Conservation (phyloP, 192 early-diverging fungal genomes). For the Linnemannia schmuckeri region DNA sequence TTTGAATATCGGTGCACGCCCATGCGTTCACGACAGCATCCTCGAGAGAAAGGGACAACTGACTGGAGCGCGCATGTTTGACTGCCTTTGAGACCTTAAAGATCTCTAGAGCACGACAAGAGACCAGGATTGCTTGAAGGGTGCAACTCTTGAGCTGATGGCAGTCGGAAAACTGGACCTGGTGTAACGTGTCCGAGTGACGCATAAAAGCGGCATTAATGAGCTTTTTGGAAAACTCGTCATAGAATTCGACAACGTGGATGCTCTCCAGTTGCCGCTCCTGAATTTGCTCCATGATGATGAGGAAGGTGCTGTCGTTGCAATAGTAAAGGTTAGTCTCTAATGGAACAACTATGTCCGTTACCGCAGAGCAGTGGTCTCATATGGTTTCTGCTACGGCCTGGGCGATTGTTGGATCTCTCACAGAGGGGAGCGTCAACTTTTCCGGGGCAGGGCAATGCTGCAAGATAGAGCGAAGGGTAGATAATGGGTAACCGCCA, state of each 20-base stretch:
- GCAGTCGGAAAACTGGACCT: not conserved
- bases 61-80: not conserved
- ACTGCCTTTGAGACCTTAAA: not conserved
- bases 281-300: not conserved
- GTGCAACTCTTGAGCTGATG: not conserved
- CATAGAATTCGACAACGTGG: not conserved
- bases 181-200: not conserved
- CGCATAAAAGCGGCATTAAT: not conserved
- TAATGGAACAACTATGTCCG: no score
- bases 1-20: not conserved
- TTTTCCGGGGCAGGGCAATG: not conserved
- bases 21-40: not conserved
- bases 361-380: not conserved
- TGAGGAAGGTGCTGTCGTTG: not conserved
- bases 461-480: not conserved
- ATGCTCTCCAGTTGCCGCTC: not conserved
- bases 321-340: not conserved
- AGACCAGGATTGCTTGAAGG: not conserved
- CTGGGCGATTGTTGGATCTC: not conserved
- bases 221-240: not conserved
- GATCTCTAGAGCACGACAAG: not conserved
- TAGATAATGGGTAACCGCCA: not conserved
- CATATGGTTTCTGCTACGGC: not conserved
- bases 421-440: not conserved
- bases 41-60: not conserved